Conservation (phyloP, 768 basidiomycete species). For the Phlebiopsis gigantea region DNA sequence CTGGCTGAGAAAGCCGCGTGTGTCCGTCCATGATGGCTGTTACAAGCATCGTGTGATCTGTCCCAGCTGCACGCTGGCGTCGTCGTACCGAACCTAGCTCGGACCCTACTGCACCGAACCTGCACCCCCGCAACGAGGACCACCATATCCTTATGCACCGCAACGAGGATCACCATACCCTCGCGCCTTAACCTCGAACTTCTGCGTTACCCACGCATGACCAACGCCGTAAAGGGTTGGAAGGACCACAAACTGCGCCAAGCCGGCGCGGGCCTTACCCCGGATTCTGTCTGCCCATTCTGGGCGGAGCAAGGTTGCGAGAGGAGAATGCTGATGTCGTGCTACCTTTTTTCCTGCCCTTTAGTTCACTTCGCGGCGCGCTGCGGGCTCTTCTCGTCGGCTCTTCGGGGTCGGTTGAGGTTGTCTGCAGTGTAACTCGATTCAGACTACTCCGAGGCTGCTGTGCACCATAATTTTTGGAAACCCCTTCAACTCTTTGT, state of each 20-base stretch:
- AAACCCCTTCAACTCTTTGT: constrained; percentile 6
- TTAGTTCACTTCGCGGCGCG: constrained; percentile 18
- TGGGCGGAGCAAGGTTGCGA: constrained; percentile 5
- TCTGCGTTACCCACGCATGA: no score
- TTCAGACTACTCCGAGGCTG: constrained; percentile 19
- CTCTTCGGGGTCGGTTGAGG: constrained; percentile 3
- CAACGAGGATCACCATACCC: no score
- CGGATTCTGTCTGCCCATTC: not conserved
- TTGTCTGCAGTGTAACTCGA: constrained; percentile 12
- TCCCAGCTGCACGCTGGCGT: no score
- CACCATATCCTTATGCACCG: no score
- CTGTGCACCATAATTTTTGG: constrained; percentile 14
- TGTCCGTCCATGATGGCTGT: no score
- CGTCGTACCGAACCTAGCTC: no score
- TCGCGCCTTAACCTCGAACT: no score
- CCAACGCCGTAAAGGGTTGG: no score
- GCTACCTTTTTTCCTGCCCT: constrained; percentile 9
- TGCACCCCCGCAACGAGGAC: no score
- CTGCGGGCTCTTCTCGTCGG: not conserved
- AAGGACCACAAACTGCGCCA: not conserved
- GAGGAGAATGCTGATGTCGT: constrained; percentile 4
- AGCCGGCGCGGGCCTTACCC: not conserved
- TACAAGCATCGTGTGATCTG: no score
- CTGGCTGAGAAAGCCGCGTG: no score
- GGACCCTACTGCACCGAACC: no score